Evolutionary conservation across 2,329 filamentous ascomycete genomes (phyloP).

Genomic region (Aspergillus aculeatus): DNA sequence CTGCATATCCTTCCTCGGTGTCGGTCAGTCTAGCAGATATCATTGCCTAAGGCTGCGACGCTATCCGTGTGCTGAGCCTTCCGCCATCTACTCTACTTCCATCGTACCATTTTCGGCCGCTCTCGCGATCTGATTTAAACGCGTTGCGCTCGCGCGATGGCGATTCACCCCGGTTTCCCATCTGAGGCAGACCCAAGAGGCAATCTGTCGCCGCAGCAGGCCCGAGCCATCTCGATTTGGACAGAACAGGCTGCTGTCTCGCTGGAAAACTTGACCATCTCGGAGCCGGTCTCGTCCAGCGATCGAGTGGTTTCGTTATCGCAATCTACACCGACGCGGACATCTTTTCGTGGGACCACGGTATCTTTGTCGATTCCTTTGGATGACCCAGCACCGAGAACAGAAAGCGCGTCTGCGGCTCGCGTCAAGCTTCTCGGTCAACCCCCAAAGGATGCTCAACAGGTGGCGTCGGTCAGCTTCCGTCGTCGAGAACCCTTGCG

Average conservation of each 20-base stretch:
- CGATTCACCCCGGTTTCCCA: conserved; percentile 42
- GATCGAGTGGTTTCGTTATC: conserved; percentile 46
- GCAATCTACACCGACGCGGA: conserved; percentile 55
- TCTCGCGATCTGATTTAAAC: background rate
- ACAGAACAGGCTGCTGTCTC: conserved; percentile 50
- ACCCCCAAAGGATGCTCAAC: conserved; percentile 21
- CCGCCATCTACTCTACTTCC: background rate
- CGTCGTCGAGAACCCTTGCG: conserved; percentile 56
- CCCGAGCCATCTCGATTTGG: conserved; percentile 67
- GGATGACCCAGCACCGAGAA: conserved; percentile 53
- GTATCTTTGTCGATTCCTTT: conserved; percentile 72
- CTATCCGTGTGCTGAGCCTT: background rate
- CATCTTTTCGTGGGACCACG: conserved; percentile 52
- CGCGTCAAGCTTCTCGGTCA: conserved; percentile 26
- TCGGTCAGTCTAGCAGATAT: background rate
- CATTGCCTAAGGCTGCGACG: background rate
- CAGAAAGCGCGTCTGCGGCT: conserved; percentile 30
- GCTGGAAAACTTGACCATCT: conserved; percentile 36
- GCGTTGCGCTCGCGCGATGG: conserved; percentile 31
- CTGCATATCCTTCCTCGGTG: background rate
- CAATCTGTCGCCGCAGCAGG: conserved; percentile 37
- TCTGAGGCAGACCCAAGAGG: conserved; percentile 25
- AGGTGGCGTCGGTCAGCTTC: conserved; percentile 41
- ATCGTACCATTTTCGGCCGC: background rate
- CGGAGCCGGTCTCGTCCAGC: conserved; percentile 22